These are phyloP conservation scores for Mycena floridula DNA, from an alignment of 768 basidiomycete species.

Conservation along the genomic window DNA sequence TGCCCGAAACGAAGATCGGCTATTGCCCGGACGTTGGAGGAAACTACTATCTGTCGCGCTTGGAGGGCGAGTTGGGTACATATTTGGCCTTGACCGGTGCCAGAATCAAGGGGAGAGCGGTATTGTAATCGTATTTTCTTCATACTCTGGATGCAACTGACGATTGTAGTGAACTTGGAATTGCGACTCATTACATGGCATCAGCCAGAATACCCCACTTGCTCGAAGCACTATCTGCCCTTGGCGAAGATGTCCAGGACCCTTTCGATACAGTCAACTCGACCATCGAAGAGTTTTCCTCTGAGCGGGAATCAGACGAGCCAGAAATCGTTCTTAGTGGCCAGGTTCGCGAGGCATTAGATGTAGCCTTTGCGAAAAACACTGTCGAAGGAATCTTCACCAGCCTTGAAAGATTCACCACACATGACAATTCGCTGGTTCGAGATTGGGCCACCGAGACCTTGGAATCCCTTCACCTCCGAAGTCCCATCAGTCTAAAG, in stretches of 20 bases:
- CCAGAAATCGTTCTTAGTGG: slow-evolving; percentile 50
- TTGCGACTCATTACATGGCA: slow-evolving; percentile 91
- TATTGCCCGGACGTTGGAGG: slow-evolving; percentile 93
- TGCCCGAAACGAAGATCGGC: slow-evolving; percentile 95
- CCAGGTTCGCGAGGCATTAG: slow-evolving; percentile 67
- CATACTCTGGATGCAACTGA: neutral
- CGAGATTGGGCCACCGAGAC: slow-evolving; percentile 73
- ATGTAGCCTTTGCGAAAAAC: slow-evolving; percentile 67
- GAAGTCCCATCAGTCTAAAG: slow-evolving; percentile 90
- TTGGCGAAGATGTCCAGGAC: slow-evolving; percentile 40
- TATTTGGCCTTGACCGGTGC: slow-evolving; percentile 87
- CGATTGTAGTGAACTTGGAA: slow-evolving; percentile 69
- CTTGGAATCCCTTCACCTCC: slow-evolving; percentile 49
- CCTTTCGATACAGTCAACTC: slow-evolving; percentile 37
- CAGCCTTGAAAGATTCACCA: slow-evolving; percentile 40
- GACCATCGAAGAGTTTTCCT: slow-evolving; percentile 68
- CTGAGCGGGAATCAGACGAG: slow-evolving; percentile 58
- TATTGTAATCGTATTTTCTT: slow-evolving; percentile 57
- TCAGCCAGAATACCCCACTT: slow-evolving; percentile 69
- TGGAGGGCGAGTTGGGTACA: slow-evolving; percentile 92
- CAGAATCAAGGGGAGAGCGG: slow-evolving; percentile 67
- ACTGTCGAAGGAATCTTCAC: slow-evolving; percentile 67
- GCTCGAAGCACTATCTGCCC: slow-evolving; percentile 55
- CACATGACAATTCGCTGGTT: slow-evolving; percentile 37
- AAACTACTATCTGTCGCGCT: slow-evolving; percentile 78